Conservation (phyloP, 257 asterid genomes). For the Gentiana straminea region DNA sequence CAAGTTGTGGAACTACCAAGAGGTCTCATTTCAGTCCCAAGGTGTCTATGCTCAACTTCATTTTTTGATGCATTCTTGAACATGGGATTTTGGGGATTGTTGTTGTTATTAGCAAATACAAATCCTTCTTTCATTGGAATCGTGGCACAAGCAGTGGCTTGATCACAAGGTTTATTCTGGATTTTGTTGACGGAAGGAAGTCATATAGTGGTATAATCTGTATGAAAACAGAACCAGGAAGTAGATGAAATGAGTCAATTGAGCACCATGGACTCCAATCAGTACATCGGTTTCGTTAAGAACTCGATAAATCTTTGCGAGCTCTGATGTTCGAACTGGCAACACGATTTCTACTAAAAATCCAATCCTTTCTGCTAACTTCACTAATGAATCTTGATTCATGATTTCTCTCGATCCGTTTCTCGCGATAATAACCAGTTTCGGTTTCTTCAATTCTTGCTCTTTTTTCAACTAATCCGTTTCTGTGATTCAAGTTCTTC, state of each 20-base stretch:
- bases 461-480: conserved; percentile 2
- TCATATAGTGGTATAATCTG: conserved; percentile 47
- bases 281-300: conserved; percentile 67
- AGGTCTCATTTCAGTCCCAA: no score
- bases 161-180: no score
- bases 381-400: conserved; percentile 42
- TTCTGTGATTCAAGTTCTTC: conserved; percentile 20
- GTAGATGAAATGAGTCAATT: conserved; percentile 69
- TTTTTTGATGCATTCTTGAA: no score
- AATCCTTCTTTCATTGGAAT: no score
- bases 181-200: no score
- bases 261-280: conserved; percentile 90
- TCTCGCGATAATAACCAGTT: conserved; percentile 46
- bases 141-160: no score
- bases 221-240: conserved; percentile 61
- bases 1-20: no score
- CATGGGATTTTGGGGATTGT: no score
- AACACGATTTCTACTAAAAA: conserved; percentile 44
- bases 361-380: conserved; percentile 49
- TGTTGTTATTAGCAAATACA: no score
- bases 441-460: conserved; percentile 23
- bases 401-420: conserved; percentile 48
- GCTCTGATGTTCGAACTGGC: conserved; percentile 45
- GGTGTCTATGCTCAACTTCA: no score
- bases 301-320: conserved; percentile 35